Conservation (phyloP, 2,329 filamentous ascomycete genomes). For the Aspergillus sclerotialis region DNA sequence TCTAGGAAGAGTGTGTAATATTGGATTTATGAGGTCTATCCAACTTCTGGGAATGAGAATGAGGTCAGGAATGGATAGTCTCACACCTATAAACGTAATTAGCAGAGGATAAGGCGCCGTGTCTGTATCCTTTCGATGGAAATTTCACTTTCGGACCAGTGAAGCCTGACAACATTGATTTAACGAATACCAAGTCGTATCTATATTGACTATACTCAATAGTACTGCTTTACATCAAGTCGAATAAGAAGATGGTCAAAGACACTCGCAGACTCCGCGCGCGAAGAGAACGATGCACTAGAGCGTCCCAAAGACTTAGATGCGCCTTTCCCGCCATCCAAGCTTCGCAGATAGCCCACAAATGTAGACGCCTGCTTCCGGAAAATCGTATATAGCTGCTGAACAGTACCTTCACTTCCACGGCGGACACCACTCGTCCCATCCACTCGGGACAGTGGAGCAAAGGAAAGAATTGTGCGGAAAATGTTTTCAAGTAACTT, state of each 20-base stretch:
- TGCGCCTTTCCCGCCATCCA: slow-evolving; percentile 57
- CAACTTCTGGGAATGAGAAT: too few species aligned
- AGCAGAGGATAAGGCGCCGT: too few species aligned
- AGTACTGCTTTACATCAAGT: slow-evolving; percentile 66
- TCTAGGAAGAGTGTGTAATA: too few species aligned
- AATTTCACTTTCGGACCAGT: too few species aligned
- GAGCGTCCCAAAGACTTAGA: slow-evolving; percentile 24
- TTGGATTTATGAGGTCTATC: too few species aligned
- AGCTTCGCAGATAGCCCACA: slow-evolving; percentile 60
- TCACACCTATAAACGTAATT: too few species aligned
- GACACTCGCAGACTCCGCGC: slow-evolving; percentile 47
- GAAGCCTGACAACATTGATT: too few species aligned
- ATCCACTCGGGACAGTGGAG: slow-evolving; percentile 33
- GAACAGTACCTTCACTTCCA: slow-evolving; percentile 33
- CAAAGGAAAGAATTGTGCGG: slow-evolving; percentile 62
- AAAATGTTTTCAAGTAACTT: slow-evolving; percentile 73
- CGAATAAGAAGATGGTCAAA: slow-evolving; percentile 62
- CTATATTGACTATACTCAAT: slow-evolving; percentile 26
- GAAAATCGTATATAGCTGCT: slow-evolving; percentile 57
- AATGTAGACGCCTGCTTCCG: slow-evolving; percentile 68
- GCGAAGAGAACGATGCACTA: slow-evolving; percentile 19
- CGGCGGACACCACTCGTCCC: slow-evolving; percentile 35
- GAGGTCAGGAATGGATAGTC: too few species aligned
- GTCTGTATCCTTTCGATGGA: too few species aligned
- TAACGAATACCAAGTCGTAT: too few species aligned